These are phyloP conservation scores for Aspergillus candidus DNA, from an alignment of 2,329 filamentous ascomycete species.

Conservation along the genomic window DNA sequence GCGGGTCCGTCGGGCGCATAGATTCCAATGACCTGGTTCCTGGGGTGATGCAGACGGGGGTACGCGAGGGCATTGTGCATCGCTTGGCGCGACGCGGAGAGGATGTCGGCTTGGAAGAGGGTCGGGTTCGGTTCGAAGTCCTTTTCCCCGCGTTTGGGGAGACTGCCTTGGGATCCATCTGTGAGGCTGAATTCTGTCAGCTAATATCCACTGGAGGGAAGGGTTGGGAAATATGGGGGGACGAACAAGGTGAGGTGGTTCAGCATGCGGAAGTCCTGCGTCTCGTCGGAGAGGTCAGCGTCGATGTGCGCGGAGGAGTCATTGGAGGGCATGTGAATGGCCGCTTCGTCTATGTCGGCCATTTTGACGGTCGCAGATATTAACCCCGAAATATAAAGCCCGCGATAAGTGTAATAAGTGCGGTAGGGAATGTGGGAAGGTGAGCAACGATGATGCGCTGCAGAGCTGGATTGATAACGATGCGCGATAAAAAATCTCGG, in stretches of 20 bases:
- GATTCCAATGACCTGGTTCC: constrained; percentile 61
- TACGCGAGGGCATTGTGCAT: constrained; percentile 83
- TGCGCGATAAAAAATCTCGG: constrained; percentile 13
- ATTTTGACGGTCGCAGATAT: constrained; percentile 20
- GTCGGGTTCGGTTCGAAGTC: constrained; percentile 95
- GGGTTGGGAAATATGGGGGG: background rate
- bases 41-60: constrained; percentile 66
- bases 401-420: background rate
- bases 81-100: constrained; percentile 74
- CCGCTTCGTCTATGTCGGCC: constrained; percentile 42
- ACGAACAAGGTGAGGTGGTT: constrained; percentile 48
- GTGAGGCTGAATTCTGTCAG: constrained; percentile 20
- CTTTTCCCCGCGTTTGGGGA: constrained; percentile 89
- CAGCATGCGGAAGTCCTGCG: constrained; percentile 79
- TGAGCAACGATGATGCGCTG: background rate
- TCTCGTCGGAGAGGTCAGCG: constrained; percentile 66
- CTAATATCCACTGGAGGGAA: constrained; percentile 1
- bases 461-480: constrained; percentile 4
- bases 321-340: constrained; percentile 26
- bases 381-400: background rate
- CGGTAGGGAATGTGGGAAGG: background rate
- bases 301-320: constrained; percentile 41
- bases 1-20: constrained; percentile 59
- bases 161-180: constrained; percentile 37
- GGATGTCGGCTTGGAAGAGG: constrained; percentile 66